A percentile compares a stretch with the other conserved stretches of the same genome.
phyloP scores from a whole-genome alignment of 768 basidiomycete species.

The Daedaleopsis nitida region DNA sequence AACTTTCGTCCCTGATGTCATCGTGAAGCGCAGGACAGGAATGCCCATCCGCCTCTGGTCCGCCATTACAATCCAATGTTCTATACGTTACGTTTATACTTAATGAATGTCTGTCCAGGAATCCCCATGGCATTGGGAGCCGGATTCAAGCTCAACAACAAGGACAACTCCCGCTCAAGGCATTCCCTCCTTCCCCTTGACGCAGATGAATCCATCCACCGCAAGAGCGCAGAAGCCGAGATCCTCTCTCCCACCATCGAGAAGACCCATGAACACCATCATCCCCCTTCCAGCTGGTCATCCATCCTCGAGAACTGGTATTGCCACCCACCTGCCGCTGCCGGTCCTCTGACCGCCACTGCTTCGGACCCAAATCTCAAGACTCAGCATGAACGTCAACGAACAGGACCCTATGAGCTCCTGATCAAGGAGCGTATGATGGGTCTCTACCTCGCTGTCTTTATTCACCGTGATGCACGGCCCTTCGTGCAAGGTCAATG shows the following conservation, averaged over 20 bases:
- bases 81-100: not conserved
- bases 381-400: slow-evolving; percentile 7
- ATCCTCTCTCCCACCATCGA: slow-evolving; percentile 8
- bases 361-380: slow-evolving; percentile 9
- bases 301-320: slow-evolving; percentile 76
- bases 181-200: slow-evolving; percentile 22
- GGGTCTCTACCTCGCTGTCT: slow-evolving; percentile 82
- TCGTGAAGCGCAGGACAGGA: slow-evolving; percentile 67
- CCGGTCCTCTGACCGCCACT: not conserved
- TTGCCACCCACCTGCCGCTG: slow-evolving; percentile 37
- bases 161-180: slow-evolving; percentile 29
- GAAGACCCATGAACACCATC: slow-evolving; percentile 23
- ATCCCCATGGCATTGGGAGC: slow-evolving; percentile 80
- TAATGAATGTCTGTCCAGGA: slow-evolving; percentile 39
- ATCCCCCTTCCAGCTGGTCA: slow-evolving; percentile 62
- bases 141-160: slow-evolving; percentile 68
- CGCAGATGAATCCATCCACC: slow-evolving; percentile 25
- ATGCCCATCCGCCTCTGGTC: slow-evolving; percentile 80
- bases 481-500: slow-evolving; percentile 60
- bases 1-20: slow-evolving; percentile 25
- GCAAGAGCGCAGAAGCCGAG: slow-evolving; percentile 17
- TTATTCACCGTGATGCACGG: slow-evolving; percentile 71
- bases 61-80: not conserved
- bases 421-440: slow-evolving; percentile 89
- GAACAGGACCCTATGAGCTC: slow-evolving; percentile 79